These are phyloP conservation scores for Cornus suecica DNA, from an alignment of 148 eudicot species.

Conservation along the genomic window DNA sequence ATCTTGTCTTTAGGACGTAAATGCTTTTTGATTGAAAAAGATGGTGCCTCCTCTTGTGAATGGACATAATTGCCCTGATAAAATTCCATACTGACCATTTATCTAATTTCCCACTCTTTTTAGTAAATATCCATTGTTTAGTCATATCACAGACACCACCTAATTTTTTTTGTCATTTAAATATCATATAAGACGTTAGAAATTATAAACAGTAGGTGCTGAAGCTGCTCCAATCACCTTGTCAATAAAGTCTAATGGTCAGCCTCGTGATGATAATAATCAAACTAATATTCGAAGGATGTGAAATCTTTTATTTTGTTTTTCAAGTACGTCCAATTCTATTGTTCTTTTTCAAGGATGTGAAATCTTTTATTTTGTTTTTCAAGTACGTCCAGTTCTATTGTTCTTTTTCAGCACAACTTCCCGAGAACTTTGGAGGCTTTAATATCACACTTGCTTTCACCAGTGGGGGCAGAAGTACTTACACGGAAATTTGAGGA, in stretches of 20 bases:
- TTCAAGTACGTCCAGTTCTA: constrained; percentile 14
- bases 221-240: too few relatives aligned
- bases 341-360: constrained; percentile 2
- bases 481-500: constrained; percentile 87
- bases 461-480: constrained; percentile 89
- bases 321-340: too few relatives aligned
- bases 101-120: too few relatives aligned
- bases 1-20: not conserved
- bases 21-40: not conserved
- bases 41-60: not conserved
- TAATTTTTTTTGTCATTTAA: too few relatives aligned
- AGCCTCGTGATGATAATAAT: too few relatives aligned
- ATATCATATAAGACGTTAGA: not conserved
- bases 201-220: not conserved
- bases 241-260: too few relatives aligned
- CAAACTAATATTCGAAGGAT: not conserved
- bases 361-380: not conserved
- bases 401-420: constrained; percentile 51
- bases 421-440: constrained; percentile 91
- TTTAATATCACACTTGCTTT: constrained; percentile 71
- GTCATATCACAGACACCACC: too few relatives aligned
- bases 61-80: not conserved
- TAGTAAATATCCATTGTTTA: too few relatives aligned
- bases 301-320: not conserved
- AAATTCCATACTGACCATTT: too few relatives aligned